These are phyloP conservation scores for Setaria viridis DNA, from an alignment of 202 grass and related monocot genomes.

Conservation along the genomic window DNA sequence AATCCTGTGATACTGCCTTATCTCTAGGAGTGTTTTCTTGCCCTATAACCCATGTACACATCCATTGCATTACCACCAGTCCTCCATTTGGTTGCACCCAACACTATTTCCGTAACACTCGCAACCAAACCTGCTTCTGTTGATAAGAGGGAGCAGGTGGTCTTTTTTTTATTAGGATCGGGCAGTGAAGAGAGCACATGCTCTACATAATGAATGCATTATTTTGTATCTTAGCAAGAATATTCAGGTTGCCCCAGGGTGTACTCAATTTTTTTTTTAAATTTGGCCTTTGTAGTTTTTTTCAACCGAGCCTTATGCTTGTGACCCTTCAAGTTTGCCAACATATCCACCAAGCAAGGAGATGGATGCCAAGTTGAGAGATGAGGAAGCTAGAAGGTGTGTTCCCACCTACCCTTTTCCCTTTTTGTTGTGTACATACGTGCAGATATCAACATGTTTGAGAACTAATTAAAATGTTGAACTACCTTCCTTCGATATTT, in stretches of 20 bases:
- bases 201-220: constrained; percentile 6
- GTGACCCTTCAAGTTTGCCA: constrained; percentile 70
- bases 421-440: not conserved
- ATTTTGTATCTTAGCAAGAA: constrained; percentile 17
- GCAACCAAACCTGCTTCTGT: no score
- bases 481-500: no score
- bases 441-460: constrained; percentile 15
- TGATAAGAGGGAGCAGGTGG: no score
- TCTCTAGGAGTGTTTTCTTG: not conserved
- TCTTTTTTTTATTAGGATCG: not conserved
- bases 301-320: constrained; percentile 63
- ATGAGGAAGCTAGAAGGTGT: constrained; percentile 76
- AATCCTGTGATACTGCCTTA: not conserved
- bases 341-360: constrained; percentile 80
- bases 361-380: constrained; percentile 80
- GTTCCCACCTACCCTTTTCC: not conserved
- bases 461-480: no score
- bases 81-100: not conserved
- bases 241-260: not conserved
- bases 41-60: no score
- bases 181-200: not conserved
- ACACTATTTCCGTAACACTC: no score
- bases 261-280: constrained; percentile 5
- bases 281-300: constrained; percentile 56
- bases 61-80: no score